Conservation (phyloP, 768 basidiomycete genomes). For the Lactarius tabidus region DNA sequence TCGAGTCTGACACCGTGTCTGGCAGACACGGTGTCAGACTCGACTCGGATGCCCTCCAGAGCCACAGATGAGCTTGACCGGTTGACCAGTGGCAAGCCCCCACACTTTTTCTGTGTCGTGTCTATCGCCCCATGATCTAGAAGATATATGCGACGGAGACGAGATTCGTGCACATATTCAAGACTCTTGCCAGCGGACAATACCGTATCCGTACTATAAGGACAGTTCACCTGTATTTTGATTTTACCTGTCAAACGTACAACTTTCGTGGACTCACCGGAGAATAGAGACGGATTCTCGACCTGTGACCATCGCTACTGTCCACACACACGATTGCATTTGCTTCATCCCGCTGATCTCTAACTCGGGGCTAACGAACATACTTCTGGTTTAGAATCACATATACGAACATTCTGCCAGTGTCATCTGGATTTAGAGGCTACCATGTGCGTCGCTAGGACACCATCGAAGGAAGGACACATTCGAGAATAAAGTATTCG, state of each 20-base stretch:
- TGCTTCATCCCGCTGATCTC: neutral
- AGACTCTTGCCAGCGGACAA: neutral
- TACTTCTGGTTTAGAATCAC: too few relatives aligned
- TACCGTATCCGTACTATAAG: neutral
- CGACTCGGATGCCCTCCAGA: too few relatives aligned
- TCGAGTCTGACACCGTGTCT: too few relatives aligned
- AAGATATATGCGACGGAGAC: too few relatives aligned
- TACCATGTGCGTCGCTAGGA: neutral
- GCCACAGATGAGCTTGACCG: neutral
- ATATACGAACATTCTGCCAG: too few relatives aligned
- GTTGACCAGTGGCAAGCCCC: too few relatives aligned
- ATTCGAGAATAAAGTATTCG: slow-evolving; percentile 81
- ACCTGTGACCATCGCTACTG: neutral
- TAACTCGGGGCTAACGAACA: neutral
- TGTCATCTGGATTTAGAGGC: too few relatives aligned
- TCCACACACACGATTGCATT: too few relatives aligned
- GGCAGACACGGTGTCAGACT: too few relatives aligned
- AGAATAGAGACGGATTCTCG: neutral
- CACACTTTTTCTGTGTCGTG: neutral
- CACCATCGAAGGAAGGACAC: slow-evolving; percentile 44
- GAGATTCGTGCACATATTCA: neutral
- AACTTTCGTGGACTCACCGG: neutral
- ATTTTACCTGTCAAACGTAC: neutral
- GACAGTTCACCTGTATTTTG: neutral
- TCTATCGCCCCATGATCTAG: neutral